These are phyloP conservation scores for Hypomontagnella submonticulosa DNA, from an alignment of 495 filamentous ascomycete genomes.

Conservation along the genomic window DNA sequence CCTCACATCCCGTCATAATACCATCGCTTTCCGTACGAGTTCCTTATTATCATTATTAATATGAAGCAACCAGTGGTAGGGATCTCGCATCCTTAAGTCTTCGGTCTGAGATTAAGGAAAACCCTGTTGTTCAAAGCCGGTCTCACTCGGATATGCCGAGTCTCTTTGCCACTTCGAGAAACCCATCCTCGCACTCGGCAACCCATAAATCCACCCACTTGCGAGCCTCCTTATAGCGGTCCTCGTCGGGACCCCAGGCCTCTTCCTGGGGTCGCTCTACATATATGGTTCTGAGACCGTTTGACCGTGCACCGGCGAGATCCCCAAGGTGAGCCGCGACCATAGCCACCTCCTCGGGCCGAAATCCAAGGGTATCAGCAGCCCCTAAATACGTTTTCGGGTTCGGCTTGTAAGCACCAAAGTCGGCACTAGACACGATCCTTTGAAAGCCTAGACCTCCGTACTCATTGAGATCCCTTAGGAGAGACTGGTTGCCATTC, in stretches of 20 bases:
- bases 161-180: constrained; percentile 63
- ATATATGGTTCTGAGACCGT: constrained; percentile 77
- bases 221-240: constrained; percentile 63
- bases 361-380: constrained; percentile 64
- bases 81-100: neutral
- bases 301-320: constrained; percentile 70
- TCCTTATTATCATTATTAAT: no score
- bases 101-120: constrained; percentile 7
- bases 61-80: no score
- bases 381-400: constrained; percentile 75
- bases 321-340: constrained; percentile 82
- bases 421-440: constrained; percentile 73
- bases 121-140: constrained; percentile 4
- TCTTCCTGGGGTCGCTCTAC: constrained; percentile 77
- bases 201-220: constrained; percentile 76
- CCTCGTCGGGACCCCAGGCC: constrained; percentile 62
- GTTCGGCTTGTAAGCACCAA: constrained; percentile 81
- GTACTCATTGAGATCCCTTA: constrained; percentile 69
- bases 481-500: constrained; percentile 76
- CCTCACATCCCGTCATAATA: constrained; percentile 19
- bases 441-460: constrained; percentile 70
- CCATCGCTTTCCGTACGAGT: constrained; percentile 16
- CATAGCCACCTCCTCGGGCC: constrained; percentile 73
- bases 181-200: constrained; percentile 58
- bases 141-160: constrained; percentile 50